Evolutionary conservation across 1,139 yeast species (phyloP), one percentile per base, ranked within the genome.

Genomic region (Scheffersomyces lignicola): DNA sequence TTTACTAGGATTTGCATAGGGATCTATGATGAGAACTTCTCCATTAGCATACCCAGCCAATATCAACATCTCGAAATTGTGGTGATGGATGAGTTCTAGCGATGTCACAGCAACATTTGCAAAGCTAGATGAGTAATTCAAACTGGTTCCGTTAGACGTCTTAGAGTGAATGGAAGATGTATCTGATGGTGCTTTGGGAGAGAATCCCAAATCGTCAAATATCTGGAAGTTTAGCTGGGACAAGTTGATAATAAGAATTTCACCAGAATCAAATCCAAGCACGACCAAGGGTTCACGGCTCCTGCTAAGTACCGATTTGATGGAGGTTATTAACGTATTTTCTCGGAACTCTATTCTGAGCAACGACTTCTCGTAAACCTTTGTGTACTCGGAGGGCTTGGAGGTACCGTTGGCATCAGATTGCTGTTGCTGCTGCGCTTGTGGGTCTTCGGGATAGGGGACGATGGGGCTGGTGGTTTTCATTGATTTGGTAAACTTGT

Each of bases 11-110:
- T 33, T 33, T 9, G 48, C 42, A 25, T 43, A 47, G 1, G 74
- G 73, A 39, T 68, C 60, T 3, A 66, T 34, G 10, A 69, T 57
- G 2, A 52, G 43, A 6, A 69, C 62, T 43, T 69, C 76, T 0
- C 76, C 76, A 41, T 65, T 62, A 7, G 73, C 57, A 37, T 51
- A 60, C 2, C 76, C 76, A 0, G 59, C 71, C 5, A 65, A 49
- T 3, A 69, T 45, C 35, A 69, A 49, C 33, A 56, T 55, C 7
- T 60, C 66, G 41, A 57, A 58, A 7, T 47, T 38, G 1, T 62
- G 61, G 43, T 67, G 66, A 27, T 44, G 39, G 11, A 69, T 51
- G 3, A 59, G 50, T 17, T 60, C 66, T 7, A 69, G 36, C 6
- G 70, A 50, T 1, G 73, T 66, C 2, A 68, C 68, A 2, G 47